Evolutionary conservation across 208 protist species (phyloP).

Genomic region (Porcisia deanei): DNA sequence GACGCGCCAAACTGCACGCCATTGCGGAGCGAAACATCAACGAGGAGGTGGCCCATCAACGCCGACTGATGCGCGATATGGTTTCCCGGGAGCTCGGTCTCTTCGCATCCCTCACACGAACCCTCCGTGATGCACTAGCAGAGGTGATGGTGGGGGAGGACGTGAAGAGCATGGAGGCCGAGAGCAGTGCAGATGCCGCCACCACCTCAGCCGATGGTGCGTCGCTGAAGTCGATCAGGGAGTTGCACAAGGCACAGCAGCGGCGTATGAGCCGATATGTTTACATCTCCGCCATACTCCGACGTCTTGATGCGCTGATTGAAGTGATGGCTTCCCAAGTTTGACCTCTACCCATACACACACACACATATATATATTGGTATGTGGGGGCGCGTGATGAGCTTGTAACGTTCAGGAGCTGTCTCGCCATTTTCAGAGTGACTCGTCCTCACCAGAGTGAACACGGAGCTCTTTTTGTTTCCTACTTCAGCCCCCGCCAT

Average conservation of each 20-base stretch:
- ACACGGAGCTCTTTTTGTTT: neutral
- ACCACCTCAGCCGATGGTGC: slow-evolving; percentile 2
- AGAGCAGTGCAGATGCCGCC: neutral
- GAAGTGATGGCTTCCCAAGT: slow-evolving; percentile 28
- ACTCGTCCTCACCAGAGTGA: too few species aligned
- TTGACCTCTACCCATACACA: neutral
- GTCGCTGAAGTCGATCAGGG: slow-evolving; percentile 13
- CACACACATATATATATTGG: neutral
- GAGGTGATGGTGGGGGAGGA: slow-evolving; percentile 31
- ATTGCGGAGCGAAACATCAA: slow-evolving; percentile 29
- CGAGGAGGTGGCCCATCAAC: slow-evolving; percentile 30
- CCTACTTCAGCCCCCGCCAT: too few species aligned
- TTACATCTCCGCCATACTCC: slow-evolving; percentile 23
- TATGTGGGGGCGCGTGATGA: neutral
- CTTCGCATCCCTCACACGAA: slow-evolving; percentile 38
- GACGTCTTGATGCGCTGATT: slow-evolving; percentile 18
- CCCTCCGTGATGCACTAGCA: slow-evolving; percentile 39
- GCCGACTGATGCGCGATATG: slow-evolving; percentile 47
- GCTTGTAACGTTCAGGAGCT: neutral
- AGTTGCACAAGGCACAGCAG: slow-evolving; percentile 22
- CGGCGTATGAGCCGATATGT: slow-evolving; percentile 21
- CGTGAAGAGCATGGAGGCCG: slow-evolving; percentile 1
- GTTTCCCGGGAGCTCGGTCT: slow-evolving; percentile 39
- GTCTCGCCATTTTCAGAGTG: neutral
- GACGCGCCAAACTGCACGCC: slow-evolving; percentile 22